Base-by-base conservation (phyloP, 2,329 filamentous ascomycete genomes). In the Penicillium expansum region DNA sequence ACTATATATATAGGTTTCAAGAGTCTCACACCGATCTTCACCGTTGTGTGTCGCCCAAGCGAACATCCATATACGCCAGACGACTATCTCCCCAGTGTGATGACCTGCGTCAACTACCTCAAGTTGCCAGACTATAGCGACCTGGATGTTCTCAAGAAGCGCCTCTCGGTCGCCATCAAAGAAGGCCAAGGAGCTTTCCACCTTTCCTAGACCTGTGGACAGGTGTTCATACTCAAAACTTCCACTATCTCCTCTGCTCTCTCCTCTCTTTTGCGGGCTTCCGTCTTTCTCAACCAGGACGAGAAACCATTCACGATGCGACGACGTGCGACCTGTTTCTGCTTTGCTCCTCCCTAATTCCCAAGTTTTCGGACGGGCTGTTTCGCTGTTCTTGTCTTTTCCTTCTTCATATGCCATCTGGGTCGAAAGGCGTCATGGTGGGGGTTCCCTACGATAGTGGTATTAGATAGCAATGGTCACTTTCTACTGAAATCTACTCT, bases 101-200 rank as follows among this genome's bases (percentile, higher is more conserved):
- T 99, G 95, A 99, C 95, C 11, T 99, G 95, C 74, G 94, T 96
- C 76, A 99, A 99, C 76, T 99, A 99, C 73, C 85, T 99, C 68
- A 99, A 99, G 77, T 83, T 99, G 70, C 94, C 94, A 20, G 91
- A 99, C 75, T 99, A 99, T 76, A 93, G 87, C 64, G 86, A 80
- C 65, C 78, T 96, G 60, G 84, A 90, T 1, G 82, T 88, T 50
- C 86, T 99, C 76, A 87, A 83, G 69, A 84, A 88, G 71, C 90
- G 91, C 73, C 81, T 99, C 52, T 86, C 84, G 62, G 88, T 88
- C 62, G 95, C 94, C 27, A 96, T 96, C 72, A 90, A 86, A 74
- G 95, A 99, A 79, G 94, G 94, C 24, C 94, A 99, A 74, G 94
- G 94, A 30, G 94, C 95, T 59, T 99, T 99, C 83, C 94, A 97